Base-by-base conservation (phyloP, 2,329 filamentous ascomycete genomes). In the Fusarium sp. region DNA sequence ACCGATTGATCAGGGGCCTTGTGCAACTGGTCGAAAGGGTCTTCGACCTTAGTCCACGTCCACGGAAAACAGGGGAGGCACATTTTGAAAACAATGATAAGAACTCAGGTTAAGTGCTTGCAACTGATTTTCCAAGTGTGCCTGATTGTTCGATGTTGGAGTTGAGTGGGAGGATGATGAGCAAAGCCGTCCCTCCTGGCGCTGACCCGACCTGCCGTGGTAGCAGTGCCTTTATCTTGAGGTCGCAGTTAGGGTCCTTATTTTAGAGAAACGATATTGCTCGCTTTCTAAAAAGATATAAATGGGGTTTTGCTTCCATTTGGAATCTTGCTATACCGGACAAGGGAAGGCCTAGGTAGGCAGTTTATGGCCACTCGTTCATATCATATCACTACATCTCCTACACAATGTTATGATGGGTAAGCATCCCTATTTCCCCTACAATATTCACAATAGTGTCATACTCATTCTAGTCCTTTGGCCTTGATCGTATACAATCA, bases 11-110 rank as follows among this genome's bases (percentile, higher is more conserved):
- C 69, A 3, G 79, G 78, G 66, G 79, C 70, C 18, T 68, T 67
- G 51, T 79, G 77, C 69, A 80, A 67, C 25, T 66, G 61, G 42
- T 80, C 79, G 14, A 79, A 50, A 7, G 78, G 74, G 58, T 80
- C 78, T 60, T 83, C 80, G 31, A 82, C 80, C 61, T 86, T 83
- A 73, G 74, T 83, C 79, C 74, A 84, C 61, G 74, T 84, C 83
- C 74, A 82, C 0, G 84, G 80, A 75, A 85, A 86, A 71, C 83
- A 85, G 7, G 82, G 80, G n/a, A 86, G 77, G 70, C 85, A 88
- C 85, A 87, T 87, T 40, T 27, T 25, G 31, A 17, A 6, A 17
- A 8, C 3, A 5, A 1, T 35, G n/a, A 20, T n/a, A 5, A 1
- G 2, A 8, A 31, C 3, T 27, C 5, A 3, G 20, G 18, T 3